Evolutionary conservation across 1,284 basidiomycete species (phyloP).

Genomic region (Lignosus rhinocerotis): DNA sequence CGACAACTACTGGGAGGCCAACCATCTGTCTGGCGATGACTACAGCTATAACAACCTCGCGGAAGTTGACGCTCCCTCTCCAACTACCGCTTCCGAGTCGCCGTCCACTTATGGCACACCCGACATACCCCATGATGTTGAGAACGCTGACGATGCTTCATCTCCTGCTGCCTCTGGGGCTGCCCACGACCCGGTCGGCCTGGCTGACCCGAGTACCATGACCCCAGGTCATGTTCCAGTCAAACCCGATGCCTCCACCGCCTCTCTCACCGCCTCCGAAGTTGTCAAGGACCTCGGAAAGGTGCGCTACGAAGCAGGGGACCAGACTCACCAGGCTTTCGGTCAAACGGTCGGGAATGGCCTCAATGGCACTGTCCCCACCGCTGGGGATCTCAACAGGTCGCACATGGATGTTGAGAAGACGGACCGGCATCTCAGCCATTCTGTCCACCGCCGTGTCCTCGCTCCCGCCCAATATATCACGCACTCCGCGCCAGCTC

Average conservation of each 20-base stretch:
- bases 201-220: not conserved
- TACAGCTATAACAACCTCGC: slow-evolving; percentile 1
- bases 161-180: not conserved
- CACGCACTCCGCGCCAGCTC: slow-evolving; percentile 3
- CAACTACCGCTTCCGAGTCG: not conserved
- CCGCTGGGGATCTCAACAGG: not conserved
- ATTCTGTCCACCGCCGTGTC: slow-evolving; percentile 4
- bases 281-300: slow-evolving; percentile 5
- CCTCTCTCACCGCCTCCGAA: not conserved
- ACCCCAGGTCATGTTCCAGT: slow-evolving; percentile 2
- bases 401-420: not conserved
- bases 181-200: not conserved
- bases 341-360: not conserved
- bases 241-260: slow-evolving; percentile 3
- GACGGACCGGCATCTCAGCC: not conserved
- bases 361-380: not conserved
- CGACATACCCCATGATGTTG: not conserved
- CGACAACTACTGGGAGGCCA: slow-evolving; percentile 5
- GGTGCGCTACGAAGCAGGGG: slow-evolving; percentile 5
- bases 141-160: not conserved
- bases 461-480: slow-evolving; percentile 8
- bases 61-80: not conserved
- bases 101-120: not conserved
- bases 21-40: slow-evolving; percentile 3
- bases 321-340: slow-evolving; percentile 15